A percentile compares a stretch with the other conserved stretches of the same genome.
phyloP scores from a whole-genome alignment of 371 early-diverging fungal genomes.

The Mortierella sp. region DNA sequence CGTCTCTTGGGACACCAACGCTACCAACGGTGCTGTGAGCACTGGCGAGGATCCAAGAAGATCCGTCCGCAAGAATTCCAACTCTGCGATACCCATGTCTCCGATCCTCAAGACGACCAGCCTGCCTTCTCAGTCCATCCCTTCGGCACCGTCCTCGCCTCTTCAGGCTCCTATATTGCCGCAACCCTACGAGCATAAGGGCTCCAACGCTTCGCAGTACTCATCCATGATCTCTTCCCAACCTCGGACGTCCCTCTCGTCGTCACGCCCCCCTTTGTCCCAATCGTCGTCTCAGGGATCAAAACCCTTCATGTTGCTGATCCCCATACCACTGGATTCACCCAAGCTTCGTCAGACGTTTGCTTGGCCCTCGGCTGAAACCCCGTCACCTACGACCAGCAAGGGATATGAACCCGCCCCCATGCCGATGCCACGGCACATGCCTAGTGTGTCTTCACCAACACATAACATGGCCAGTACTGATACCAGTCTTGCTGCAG shows the following conservation, averaged over 20 bases:
- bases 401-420: not conserved
- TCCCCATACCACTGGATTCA: slow-evolving; percentile 41
- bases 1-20: slow-evolving; percentile 22
- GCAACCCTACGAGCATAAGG: not conserved
- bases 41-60: not conserved
- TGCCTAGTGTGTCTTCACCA: not conserved
- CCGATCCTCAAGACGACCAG: slow-evolving; percentile 13
- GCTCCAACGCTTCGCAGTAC: slow-evolving; percentile 19
- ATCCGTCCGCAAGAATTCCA: slow-evolving; percentile 8
- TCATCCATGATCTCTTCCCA: not conserved
- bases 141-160: slow-evolving; percentile 7
- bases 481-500: not conserved
- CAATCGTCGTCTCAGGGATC: slow-evolving; percentile 10
- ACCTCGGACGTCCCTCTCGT: not conserved
- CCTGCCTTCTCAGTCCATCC: not conserved
- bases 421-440: not conserved
- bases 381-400: slow-evolving; percentile 3
- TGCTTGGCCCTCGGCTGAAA: slow-evolving; percentile 37
- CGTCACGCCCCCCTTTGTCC: not conserved
- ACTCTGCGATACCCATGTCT: not conserved
- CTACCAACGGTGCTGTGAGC: not conserved
- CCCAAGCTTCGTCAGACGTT: slow-evolving; percentile 45
- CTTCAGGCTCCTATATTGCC: slow-evolving; percentile 2
- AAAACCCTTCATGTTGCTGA: slow-evolving; percentile 38
- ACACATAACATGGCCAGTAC: not conserved